Percentiles rank a stretch among this genome's conserved stretches.
Conservation (phyloP, 192 early-diverging fungal genomes). For the Coemansia sp. region DNA sequence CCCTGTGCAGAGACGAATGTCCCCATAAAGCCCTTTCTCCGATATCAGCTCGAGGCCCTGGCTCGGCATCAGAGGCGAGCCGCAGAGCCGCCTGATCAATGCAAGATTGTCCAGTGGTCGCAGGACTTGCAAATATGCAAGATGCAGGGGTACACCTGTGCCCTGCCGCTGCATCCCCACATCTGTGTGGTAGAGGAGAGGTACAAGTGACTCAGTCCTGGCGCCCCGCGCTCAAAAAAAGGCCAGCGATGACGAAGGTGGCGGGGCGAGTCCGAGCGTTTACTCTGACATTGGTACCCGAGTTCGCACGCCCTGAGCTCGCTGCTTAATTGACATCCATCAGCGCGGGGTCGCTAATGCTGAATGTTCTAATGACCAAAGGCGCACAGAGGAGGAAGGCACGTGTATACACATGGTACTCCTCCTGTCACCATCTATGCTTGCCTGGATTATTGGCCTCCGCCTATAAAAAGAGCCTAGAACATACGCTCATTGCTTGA, state of each 20-base stretch:
- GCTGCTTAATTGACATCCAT: neutral
- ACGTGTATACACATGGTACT: constrained; percentile 1
- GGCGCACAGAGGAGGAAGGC: neutral
- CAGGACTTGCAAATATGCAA: neutral
- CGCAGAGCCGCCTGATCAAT: neutral
- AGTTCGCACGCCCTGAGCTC: neutral
- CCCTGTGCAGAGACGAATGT: neutral
- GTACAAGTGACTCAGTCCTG: neutral
- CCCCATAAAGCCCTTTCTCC: neutral
- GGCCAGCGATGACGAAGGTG: neutral
- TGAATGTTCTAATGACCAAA: neutral
- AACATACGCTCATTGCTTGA: neutral
- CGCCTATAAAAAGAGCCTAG: neutral
- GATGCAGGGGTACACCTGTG: neutral
- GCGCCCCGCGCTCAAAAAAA: neutral
- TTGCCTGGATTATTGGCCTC: neutral
- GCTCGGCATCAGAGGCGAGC: neutral
- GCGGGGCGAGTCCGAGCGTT: neutral
- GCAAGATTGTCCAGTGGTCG: neutral
- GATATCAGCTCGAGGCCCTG: neutral
- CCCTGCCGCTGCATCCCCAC: neutral
- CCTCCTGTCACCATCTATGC: neutral
- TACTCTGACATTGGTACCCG: neutral
- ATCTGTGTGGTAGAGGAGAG: neutral
- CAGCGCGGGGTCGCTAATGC: constrained; percentile 3